phyloP scores from a whole-genome alignment of 768 basidiomycete species.

The Calocybe indica region DNA sequence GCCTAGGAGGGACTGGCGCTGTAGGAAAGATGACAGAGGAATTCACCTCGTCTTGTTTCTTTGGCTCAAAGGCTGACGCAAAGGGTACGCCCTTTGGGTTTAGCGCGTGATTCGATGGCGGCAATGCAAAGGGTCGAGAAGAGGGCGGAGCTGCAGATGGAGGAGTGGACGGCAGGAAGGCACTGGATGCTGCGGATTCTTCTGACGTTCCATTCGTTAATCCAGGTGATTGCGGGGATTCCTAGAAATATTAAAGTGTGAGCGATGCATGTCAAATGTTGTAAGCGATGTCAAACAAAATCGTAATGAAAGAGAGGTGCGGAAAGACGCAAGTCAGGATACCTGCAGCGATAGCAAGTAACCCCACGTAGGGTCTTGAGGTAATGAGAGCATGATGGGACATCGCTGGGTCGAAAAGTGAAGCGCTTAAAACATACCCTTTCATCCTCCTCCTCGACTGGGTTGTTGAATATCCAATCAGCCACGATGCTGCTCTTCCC shows the following conservation, averaged over 20 bases:
- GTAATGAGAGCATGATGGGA: neutral
- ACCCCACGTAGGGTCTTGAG: too few relatives aligned
- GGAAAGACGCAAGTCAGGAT: neutral
- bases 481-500: slow-evolving; percentile 53
- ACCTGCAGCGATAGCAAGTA: neutral
- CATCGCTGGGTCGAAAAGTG: neutral
- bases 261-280: too few relatives aligned
- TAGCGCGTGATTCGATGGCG: too few relatives aligned
- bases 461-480: slow-evolving; percentile 68
- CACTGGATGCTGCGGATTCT: slow-evolving; percentile 22
- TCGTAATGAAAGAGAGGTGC: neutral
- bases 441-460: slow-evolving; percentile 52
- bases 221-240: slow-evolving; percentile 16
- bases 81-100: too few relatives aligned
- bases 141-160: neutral
- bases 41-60: too few relatives aligned
- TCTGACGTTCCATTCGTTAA: slow-evolving; percentile 29
- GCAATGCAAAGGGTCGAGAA: neutral
- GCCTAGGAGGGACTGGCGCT: too few relatives aligned
- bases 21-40: too few relatives aligned
- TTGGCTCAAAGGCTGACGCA: too few relatives aligned
- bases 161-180: slow-evolving; percentile 13
- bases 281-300: neutral
- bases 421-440: slow-evolving; percentile 23
- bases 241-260: too few relatives aligned